A percentile compares a stretch with the other conserved stretches of the same genome.
Evolutionary conservation across 1,284 basidiomycete genomes (phyloP).

Genomic region (Hypsizygus ulmarius): DNA sequence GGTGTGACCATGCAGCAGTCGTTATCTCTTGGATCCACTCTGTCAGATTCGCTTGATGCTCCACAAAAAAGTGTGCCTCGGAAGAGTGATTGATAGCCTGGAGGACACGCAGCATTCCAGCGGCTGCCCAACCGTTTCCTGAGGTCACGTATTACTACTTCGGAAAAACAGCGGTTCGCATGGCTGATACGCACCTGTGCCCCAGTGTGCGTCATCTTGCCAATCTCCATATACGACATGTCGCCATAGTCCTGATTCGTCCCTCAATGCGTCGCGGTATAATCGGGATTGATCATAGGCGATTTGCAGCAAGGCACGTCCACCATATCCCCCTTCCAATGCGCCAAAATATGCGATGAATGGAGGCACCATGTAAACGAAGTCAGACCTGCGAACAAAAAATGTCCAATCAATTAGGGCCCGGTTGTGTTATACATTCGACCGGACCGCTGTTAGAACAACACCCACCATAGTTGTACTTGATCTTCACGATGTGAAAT

Average conservation of each 20-base stretch:
- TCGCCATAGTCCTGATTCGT: constrained; percentile 47
- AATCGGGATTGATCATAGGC: constrained; percentile 68
- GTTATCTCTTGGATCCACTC: constrained; percentile 62
- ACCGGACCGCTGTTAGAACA: not conserved
- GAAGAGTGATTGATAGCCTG: constrained; percentile 53
- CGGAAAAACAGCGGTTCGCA: not conserved
- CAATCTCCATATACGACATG: constrained; percentile 49
- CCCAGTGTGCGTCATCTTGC: constrained; percentile 52
- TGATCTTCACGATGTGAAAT: constrained; percentile 61
- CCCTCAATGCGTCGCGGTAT: constrained; percentile 54
- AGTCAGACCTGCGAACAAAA: constrained; percentile 46
- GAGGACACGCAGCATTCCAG: constrained; percentile 57
- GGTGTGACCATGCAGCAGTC: constrained; percentile 44
- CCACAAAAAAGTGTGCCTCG: constrained; percentile 35
- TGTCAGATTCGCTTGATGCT: constrained; percentile 47
- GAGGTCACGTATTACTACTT: constrained; percentile 9
- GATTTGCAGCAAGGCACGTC: constrained; percentile 47
- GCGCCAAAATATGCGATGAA: constrained; percentile 77
- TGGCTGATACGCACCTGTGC: constrained; percentile 37
- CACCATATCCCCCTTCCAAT: constrained; percentile 38
- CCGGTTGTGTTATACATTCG: not conserved
- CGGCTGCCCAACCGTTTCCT: constrained; percentile 70
- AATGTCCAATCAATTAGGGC: not conserved
- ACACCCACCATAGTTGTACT: constrained; percentile 50
- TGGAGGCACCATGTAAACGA: constrained; percentile 73